Base-by-base conservation (phyloP, 192 early-diverging fungal species). In the Martensiomyces pterosporus region DNA sequence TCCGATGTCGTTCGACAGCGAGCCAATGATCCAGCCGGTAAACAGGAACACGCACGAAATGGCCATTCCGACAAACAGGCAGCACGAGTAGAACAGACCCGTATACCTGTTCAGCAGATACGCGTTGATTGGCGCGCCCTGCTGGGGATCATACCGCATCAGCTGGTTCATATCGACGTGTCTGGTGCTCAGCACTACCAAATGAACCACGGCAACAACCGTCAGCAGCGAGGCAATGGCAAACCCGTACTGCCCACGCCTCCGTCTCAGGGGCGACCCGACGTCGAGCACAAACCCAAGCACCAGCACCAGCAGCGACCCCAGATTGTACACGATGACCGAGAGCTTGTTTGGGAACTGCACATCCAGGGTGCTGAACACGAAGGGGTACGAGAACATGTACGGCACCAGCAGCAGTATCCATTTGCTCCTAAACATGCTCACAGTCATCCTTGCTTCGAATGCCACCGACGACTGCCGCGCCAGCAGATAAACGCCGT, bases 321-420 rank as follows among this genome's bases (percentile, higher is more conserved):
- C 57, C 3, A 39, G 17, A 8, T 60, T 52, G 14, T 46, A 52
- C n/a, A 60, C 13, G 13, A 52, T n/a, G 16, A 52, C 49, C 7
- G 49, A 40, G 12, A 32, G 42, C 16, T 25, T 13, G 36, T 52
- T 32, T 0, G 49, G 49, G 5, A 59, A 44, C 10, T 32, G 5
- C 14, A 51, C 37, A 1, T 43, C 49, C 46, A 59, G 22, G 19
- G 42, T 45, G 19, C 57, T 49, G 1, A 52, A 12, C 2, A 35
- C 23, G 18, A 60, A 60, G n/a, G 63, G 45, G 10, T 39, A 39
- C 10, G 55, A 39, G 23, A 66, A 66, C 55, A 66, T 54, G 36
- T 42, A 58, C 6, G 63, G 49, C 34, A 54, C 38, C 12, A 58
- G 35, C 6, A 66, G 55, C 12, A 51, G 14, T 49, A 60, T 51